These are phyloP conservation scores for Pyrenula massariospora DNA, from an alignment of 495 filamentous ascomycete genomes.

Conservation along the genomic window DNA sequence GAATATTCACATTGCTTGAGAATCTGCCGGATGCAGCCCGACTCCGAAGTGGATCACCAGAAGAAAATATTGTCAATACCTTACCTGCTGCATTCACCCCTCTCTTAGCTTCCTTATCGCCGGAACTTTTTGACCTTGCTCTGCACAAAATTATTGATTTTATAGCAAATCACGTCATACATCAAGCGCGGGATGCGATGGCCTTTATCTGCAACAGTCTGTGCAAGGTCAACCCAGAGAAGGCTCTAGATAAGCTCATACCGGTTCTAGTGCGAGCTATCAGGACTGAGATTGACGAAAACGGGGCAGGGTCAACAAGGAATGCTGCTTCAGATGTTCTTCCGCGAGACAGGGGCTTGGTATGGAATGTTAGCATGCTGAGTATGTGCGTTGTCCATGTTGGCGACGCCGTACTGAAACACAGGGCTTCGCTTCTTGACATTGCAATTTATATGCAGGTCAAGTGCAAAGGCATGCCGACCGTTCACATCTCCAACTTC, in stretches of 20 bases:
- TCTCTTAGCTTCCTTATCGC: conserved; percentile 81
- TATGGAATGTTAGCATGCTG: conserved; percentile 95
- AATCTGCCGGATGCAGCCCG: conserved; percentile 86
- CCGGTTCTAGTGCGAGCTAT: conserved; percentile 85
- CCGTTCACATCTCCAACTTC: conserved; percentile 92
- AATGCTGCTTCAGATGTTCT: conserved; percentile 89
- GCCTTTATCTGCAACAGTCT: conserved; percentile 95
- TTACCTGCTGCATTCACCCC: conserved; percentile 86
- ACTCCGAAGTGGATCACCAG: conserved; percentile 78
- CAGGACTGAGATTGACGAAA: conserved; percentile 92
- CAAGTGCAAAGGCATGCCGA: conserved; percentile 83
- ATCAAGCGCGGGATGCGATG: conserved; percentile 96
- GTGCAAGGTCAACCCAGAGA: conserved; percentile 88
- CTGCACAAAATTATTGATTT: conserved; percentile 86
- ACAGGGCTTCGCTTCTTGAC: conserved; percentile 77
- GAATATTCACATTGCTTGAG: conserved; percentile 89
- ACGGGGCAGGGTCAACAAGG: conserved; percentile 88
- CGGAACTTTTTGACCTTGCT: conserved; percentile 84
- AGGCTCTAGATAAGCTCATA: conserved; percentile 79
- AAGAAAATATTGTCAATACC: conserved; percentile 95
- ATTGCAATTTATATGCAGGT: conserved; percentile 94
- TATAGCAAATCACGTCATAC: conserved; percentile 89
- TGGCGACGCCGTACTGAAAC: conserved; percentile 74
- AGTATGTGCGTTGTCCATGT: conserved; percentile 99
- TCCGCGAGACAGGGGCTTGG: conserved; percentile 80